Conservation (phyloP, 306 rosid species). For the Inga oerstediana region DNA sequence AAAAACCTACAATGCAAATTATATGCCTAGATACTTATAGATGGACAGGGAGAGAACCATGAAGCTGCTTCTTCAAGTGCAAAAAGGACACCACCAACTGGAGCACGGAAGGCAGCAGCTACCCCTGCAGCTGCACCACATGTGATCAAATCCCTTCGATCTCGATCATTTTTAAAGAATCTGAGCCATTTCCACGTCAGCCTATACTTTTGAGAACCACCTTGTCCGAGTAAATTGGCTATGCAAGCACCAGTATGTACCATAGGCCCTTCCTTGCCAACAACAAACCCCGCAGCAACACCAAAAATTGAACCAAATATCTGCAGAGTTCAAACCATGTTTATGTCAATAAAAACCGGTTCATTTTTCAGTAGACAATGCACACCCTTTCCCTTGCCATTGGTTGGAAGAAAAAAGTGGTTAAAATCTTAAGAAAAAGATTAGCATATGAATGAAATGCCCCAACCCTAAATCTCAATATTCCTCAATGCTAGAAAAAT, state of each 20-base stretch:
- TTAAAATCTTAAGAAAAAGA: not conserved
- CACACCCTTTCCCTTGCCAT: not conserved
- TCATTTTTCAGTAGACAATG: not conserved
- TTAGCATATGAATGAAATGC: not conserved
- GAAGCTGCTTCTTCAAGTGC: constrained; percentile 93
- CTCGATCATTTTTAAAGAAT: constrained; percentile 77
- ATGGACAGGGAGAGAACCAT: constrained; percentile 54
- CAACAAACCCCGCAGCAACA: constrained; percentile 79
- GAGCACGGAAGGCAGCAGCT: constrained; percentile 89
- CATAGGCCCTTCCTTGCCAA: constrained; percentile 93
- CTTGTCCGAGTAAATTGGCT: constrained; percentile 78
- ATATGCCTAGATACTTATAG: not conserved
- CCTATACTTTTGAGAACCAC: constrained; percentile 70
- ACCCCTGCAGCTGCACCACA: constrained; percentile 94
- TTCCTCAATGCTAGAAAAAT: not conserved
- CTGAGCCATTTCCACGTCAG: constrained; percentile 79
- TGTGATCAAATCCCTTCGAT: constrained; percentile 77
- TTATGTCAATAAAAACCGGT: not conserved
- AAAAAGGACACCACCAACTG: constrained; percentile 91
- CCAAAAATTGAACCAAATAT: constrained; percentile 79
- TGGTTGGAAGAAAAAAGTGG: not conserved
- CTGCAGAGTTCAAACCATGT: constrained; percentile 47
- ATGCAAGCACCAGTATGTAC: constrained; percentile 89
- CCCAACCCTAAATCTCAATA: not conserved
- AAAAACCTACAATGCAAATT: not conserved